These are phyloP conservation scores for Fusarium goolgardi DNA, from an alignment of 2,329 filamentous ascomycete species.

Conservation along the genomic window DNA sequence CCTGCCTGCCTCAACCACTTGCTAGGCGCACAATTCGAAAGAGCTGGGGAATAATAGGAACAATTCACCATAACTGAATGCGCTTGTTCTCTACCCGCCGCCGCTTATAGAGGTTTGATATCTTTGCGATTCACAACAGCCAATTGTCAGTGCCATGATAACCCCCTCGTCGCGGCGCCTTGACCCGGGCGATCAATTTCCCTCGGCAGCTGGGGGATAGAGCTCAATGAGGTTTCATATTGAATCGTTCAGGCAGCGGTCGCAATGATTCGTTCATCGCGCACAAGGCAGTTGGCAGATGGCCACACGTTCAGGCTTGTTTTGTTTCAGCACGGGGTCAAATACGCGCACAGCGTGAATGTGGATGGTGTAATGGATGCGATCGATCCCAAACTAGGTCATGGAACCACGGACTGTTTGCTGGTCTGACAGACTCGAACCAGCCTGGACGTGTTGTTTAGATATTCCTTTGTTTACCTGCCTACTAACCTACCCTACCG, in stretches of 20 bases:
- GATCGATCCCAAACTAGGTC: slow-evolving; percentile 6
- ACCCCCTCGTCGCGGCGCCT: slow-evolving; percentile 29
- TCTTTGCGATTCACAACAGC: slow-evolving; percentile 3
- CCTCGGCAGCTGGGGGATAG: slow-evolving; percentile 18
- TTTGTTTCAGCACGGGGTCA: slow-evolving; percentile 47
- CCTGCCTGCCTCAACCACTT: slow-evolving; percentile 17
- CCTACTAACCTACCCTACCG: neutral
- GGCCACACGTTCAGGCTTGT: slow-evolving; percentile 41
- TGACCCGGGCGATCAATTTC: slow-evolving; percentile 41
- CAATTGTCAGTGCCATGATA: slow-evolving; percentile 37
- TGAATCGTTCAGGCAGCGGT: slow-evolving; percentile 36
- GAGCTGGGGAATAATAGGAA: slow-evolving; percentile 9
- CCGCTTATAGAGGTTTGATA: neutral
- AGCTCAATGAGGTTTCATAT: slow-evolving; percentile 42
- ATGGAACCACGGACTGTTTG: slow-evolving; percentile 14
- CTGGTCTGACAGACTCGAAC: slow-evolving; percentile 10
- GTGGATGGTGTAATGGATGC: slow-evolving; percentile 33
- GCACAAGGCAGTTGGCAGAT: slow-evolving; percentile 32
- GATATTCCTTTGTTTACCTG: slow-evolving; percentile 12
- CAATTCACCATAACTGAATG: slow-evolving; percentile 8
- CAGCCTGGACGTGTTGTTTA: slow-evolving; percentile 5
- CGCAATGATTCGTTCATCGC: slow-evolving; percentile 34
- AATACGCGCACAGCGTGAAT: slow-evolving; percentile 38
- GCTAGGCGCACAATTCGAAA: slow-evolving; percentile 15
- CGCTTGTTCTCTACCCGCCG: neutral